phyloP scores from a whole-genome alignment of 805 yeast genomes.

The Candida silvicultrix region DNA sequence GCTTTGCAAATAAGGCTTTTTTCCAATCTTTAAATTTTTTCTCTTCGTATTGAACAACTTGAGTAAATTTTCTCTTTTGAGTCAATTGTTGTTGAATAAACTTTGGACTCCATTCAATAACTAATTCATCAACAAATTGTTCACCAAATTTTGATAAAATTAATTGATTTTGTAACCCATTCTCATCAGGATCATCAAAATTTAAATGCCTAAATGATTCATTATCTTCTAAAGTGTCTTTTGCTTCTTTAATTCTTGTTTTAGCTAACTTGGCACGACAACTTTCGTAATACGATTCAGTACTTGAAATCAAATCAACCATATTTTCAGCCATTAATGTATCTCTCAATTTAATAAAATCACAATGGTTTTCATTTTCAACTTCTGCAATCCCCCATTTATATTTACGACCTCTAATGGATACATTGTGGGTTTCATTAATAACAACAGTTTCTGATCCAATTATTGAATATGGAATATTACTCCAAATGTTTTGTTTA shows the following conservation, averaged over 20 bases:
- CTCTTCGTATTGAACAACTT: slow-evolving; percentile 43
- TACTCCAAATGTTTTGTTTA: slow-evolving; percentile 25
- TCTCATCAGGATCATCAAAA: slow-evolving; percentile 22
- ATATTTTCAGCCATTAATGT: slow-evolving; percentile 63
- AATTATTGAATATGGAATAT: slow-evolving; percentile 67
- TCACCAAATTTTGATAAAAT: slow-evolving; percentile 32
- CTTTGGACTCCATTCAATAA: slow-evolving; percentile 39
- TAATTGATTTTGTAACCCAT: slow-evolving; percentile 31
- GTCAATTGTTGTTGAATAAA: slow-evolving; percentile 37
- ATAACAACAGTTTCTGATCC: slow-evolving; percentile 50
- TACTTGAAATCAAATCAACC: slow-evolving; percentile 71
- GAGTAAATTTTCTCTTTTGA: slow-evolving; percentile 37
- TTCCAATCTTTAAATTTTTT: slow-evolving; percentile 59
- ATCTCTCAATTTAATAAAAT: slow-evolving; percentile 58
- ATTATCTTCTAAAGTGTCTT: slow-evolving; percentile 8
- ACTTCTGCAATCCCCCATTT: slow-evolving; percentile 86
- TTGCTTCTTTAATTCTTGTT: slow-evolving; percentile 31
- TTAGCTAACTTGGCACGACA: slow-evolving; percentile 56
- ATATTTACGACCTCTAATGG: slow-evolving; percentile 70
- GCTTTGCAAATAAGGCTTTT: slow-evolving; percentile 45
- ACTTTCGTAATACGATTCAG: slow-evolving; percentile 69
- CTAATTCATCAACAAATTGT: slow-evolving; percentile 30
- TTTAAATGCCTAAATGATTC: slow-evolving; percentile 11
- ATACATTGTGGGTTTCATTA: slow-evolving; percentile 33
- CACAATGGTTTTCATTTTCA: slow-evolving; percentile 73